Evolutionary conservation across 495 filamentous ascomycete genomes (phyloP).

Genomic region (Penicillium turbatum): DNA sequence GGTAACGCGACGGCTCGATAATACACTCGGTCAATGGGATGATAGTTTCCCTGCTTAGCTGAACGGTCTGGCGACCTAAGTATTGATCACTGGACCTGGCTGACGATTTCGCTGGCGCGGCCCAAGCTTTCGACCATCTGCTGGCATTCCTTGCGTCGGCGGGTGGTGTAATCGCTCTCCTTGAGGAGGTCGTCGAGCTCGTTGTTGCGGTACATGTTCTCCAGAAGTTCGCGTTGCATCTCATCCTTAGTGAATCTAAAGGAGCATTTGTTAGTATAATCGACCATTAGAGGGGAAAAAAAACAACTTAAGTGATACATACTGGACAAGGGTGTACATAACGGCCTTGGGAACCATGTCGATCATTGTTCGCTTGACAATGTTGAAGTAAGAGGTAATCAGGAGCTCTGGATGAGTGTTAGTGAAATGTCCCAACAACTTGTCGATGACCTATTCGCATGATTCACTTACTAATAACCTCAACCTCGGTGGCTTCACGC

Average conservation of each 20-base stretch:
- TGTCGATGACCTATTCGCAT: too few relatives aligned
- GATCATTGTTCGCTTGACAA: slow-evolving; percentile 96
- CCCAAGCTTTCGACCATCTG: slow-evolving; percentile 95
- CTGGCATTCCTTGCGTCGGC: slow-evolving; percentile 95
- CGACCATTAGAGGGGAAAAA: neutral
- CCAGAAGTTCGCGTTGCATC: slow-evolving; percentile 97
- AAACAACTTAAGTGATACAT: slow-evolving; percentile 35
- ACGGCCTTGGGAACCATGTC: slow-evolving; percentile 99
- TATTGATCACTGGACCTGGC: slow-evolving; percentile 75
- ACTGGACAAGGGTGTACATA: slow-evolving; percentile 96
- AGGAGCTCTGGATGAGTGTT: slow-evolving; percentile 64
- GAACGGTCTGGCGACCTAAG: neutral
- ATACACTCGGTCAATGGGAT: slow-evolving; percentile 16
- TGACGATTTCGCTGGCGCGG: slow-evolving; percentile 92
- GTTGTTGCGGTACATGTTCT: slow-evolving; percentile 90
- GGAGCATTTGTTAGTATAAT: neutral
- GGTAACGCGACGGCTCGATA: slow-evolving; percentile 19
- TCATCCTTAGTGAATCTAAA: slow-evolving; percentile 88
- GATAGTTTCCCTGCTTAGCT: neutral
- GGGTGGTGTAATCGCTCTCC: slow-evolving; percentile 95
- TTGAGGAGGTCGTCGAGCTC: slow-evolving; percentile 93
- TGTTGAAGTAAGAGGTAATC: slow-evolving; percentile 96
- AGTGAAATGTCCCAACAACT: neutral
- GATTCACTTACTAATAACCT: slow-evolving; percentile 87
- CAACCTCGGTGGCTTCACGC: slow-evolving; percentile 89